Base-by-base conservation (phyloP, 192 early-diverging fungal species). In the Coemansia sp. region DNA sequence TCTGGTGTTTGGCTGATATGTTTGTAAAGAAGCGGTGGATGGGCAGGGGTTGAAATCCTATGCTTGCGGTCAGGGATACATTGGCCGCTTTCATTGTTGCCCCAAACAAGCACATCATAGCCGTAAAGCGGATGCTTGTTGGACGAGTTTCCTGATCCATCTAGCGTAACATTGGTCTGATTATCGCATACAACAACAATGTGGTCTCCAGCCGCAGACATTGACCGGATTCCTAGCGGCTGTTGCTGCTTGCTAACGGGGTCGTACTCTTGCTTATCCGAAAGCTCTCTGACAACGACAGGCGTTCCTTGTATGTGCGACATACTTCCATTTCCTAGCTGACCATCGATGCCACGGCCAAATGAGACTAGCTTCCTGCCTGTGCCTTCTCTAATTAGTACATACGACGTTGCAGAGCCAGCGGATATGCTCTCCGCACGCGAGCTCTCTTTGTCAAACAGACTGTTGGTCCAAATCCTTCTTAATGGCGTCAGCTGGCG, bases 41-140 rank as follows among this genome's bases (percentile, higher is more conserved):
- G 73, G 3, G 26, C 58, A 8, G 77, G 77, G 48, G 56, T 47
- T 4, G 72, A 62, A 58, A 80, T 63, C 49, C 77, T 68, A 18
- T 80, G 77, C 18, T 58, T 63, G 52, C 77, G 77, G 8, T 62
- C 72, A 6, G 72, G 77, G 8, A 71, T 68, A 55, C 77, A 80
- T 60, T 80, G 72, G 19, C 77, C 77, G 5, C 40, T 39, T 9
- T 61, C 21, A 52, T 80, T 80, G 62, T 63, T 65, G 49, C 77
- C 77, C 77, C 77, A 80, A 22, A 74, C 72, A 26, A 80, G 6
- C 4, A 80, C 77, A 7, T 80, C 77, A 41, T 80, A 65, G 13
- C 77, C 77, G 62, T 63, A 80, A 32, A 74, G 58, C 10, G 72
- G 72, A 7, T 12, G 7, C 18, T 67, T 62, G 18, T 41, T n/a